Evolutionary conservation across 768 basidiomycete species (phyloP).

Genomic region (Sporobolomyces phaffii): DNA sequence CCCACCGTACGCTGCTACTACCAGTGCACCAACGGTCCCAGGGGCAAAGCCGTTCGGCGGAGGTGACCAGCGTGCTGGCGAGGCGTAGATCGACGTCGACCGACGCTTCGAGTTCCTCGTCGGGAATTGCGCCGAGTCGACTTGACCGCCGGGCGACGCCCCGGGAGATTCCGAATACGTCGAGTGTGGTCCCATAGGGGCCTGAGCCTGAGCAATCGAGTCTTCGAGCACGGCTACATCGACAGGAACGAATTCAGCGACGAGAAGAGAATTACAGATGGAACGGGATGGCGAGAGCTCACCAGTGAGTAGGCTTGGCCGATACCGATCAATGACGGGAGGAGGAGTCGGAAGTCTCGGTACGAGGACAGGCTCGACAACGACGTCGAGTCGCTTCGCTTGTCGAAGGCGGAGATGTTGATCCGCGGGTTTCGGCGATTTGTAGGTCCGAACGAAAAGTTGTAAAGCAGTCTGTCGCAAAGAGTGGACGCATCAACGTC

Average conservation of each 20-base stretch:
- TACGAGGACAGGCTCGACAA: conserved; percentile 26
- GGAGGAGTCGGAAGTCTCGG: conserved; percentile 17
- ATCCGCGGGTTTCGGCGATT: conserved; percentile 58
- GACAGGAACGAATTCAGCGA: neutral
- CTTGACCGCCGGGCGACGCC: neutral
- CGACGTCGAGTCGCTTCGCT: conserved; percentile 68
- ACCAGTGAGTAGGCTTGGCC: neutral
- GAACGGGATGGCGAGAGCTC: neutral
- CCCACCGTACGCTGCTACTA: too few relatives aligned
- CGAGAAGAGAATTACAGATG: neutral
- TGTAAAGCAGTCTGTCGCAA: conserved; percentile 71
- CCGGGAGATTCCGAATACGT: neutral
- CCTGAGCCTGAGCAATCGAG: neutral
- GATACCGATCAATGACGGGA: neutral
- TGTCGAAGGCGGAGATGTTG: conserved; percentile 86
- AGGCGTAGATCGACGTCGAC: conserved; percentile 8
- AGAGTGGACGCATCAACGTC: neutral
- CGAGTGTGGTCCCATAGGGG: neutral
- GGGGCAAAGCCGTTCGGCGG: neutral
- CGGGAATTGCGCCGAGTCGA: neutral
- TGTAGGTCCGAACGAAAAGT: conserved; percentile 77
- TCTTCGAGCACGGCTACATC: neutral
- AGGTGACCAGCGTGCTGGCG: neutral
- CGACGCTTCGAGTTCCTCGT: conserved; percentile 1
- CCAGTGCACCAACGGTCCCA: too few relatives aligned